A percentile compares a stretch with the other conserved stretches of the same genome.
These are phyloP conservation scores for Lipomyces sp. DNA, from an alignment of 805 yeast genomes.

Conservation along the genomic window DNA sequence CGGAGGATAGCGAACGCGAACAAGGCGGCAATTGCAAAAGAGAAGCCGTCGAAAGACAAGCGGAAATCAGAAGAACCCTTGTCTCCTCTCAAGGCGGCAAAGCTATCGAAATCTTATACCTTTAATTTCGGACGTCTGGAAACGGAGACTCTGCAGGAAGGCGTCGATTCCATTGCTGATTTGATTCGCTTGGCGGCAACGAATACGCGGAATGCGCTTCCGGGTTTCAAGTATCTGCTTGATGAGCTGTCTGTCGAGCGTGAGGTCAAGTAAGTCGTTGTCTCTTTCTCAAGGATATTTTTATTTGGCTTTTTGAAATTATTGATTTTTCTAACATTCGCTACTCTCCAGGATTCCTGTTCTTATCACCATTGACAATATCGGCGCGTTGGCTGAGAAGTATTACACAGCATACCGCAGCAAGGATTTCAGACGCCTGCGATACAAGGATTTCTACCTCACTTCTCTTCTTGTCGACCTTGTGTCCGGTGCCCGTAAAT, in stretches of 20 bases:
- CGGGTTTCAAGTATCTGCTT: slow-evolving; percentile 15
- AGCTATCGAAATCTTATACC: neutral
- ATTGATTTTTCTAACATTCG: neutral
- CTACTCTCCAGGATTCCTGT: slow-evolving; percentile 11
- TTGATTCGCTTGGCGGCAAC: slow-evolving; percentile 1
- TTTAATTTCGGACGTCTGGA: slow-evolving; percentile 2
- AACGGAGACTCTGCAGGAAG: slow-evolving; percentile 3
- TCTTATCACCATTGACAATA: slow-evolving; percentile 19
- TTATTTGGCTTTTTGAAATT: too few relatives aligned
- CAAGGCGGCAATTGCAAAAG: neutral
- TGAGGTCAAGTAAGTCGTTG: neutral
- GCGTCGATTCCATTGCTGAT: slow-evolving; percentile 7
- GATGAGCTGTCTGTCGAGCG: slow-evolving; percentile 8
- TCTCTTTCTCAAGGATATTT: too few relatives aligned
- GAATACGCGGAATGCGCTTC: slow-evolving; percentile 6
- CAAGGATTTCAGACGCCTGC: slow-evolving; percentile 1
- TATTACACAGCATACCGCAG: slow-evolving; percentile 11
- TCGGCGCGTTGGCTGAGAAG: slow-evolving; percentile 13
- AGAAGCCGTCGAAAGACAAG: neutral
- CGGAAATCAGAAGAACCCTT: neutral
- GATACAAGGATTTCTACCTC: slow-evolving; percentile 10
- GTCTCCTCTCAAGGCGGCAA: neutral
- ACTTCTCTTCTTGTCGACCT: slow-evolving; percentile 8
- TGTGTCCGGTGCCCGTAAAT: slow-evolving; percentile 11
- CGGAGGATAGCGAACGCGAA: slow-evolving; percentile 1